phyloP scores from a whole-genome alignment of 2,329 filamentous ascomycete species.

The Fusarium sp. region DNA sequence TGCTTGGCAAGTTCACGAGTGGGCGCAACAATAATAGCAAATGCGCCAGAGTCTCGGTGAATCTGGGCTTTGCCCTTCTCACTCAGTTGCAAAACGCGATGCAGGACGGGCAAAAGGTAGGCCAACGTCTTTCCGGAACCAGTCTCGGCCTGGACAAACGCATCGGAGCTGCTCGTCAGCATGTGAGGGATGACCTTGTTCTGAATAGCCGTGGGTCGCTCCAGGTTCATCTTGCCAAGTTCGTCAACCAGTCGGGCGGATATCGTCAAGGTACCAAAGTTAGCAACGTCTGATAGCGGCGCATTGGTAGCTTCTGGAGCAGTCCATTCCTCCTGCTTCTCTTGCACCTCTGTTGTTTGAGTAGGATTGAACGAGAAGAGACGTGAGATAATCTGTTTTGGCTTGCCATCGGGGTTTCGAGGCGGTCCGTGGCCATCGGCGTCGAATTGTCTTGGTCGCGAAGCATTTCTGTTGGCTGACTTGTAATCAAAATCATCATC shows the following conservation, averaged over 20 bases:
- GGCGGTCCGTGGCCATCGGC: slow-evolving; percentile 31
- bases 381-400: slow-evolving; percentile 80
- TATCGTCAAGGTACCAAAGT: slow-evolving; percentile 86
- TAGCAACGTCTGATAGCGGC: slow-evolving; percentile 84
- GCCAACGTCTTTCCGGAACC: slow-evolving; percentile 97
- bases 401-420: slow-evolving; percentile 41
- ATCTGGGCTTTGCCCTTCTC: slow-evolving; percentile 67
- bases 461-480: slow-evolving; percentile 10
- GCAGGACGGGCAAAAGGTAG: slow-evolving; percentile 93
- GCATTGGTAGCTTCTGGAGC: slow-evolving; percentile 86
- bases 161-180: slow-evolving; percentile 83
- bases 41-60: slow-evolving; percentile 86
- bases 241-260: slow-evolving; percentile 84
- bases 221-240: slow-evolving; percentile 86
- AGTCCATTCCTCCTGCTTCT: slow-evolving; percentile 61
- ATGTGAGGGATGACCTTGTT: slow-evolving; percentile 87
- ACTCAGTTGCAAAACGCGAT: slow-evolving; percentile 84
- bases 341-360: slow-evolving; percentile 71
- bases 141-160: slow-evolving; percentile 96
- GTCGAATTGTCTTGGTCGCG: slow-evolving; percentile 27
- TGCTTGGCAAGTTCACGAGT: slow-evolving; percentile 96
- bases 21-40: slow-evolving; percentile 92
- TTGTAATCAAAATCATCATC: slow-evolving; percentile 33
- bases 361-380: slow-evolving; percentile 91
- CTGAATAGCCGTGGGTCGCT: slow-evolving; percentile 93